Evolutionary conservation across 2,329 filamentous ascomycete genomes (phyloP), one percentile per base, ranked within the genome.

Genomic region (Zasmidium cellare): DNA sequence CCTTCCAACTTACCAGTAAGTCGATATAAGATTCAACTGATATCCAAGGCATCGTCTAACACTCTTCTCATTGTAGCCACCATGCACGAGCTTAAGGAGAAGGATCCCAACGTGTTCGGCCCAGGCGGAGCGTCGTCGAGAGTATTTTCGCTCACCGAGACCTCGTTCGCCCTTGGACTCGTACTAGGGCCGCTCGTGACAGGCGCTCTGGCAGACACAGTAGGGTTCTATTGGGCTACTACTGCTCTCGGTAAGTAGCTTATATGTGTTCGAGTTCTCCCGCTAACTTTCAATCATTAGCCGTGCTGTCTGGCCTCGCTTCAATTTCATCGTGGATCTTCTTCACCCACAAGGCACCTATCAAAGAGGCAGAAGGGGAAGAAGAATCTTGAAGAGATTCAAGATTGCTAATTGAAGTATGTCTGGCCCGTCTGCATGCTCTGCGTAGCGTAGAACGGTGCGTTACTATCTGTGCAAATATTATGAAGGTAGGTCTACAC

Each of bases 101-200:
- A 58, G 3, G 58, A 64, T 38, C 60, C 62, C 14, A 35, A 54
- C 9, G 20, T 64, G 14, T 64, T 64, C 28, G 62, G 62, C 12
- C 60, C 60, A 2, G 53, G 56, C 12, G 62, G 62, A 18, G 62
- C 57, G 7, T 59, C 55, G 23, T 57, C 55, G 20, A 45, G 60
- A 24, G 55, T 62, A 38, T 63, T 65, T 46, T 57, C 56, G 2
- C 25, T 65, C 22, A 65, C 62, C 7, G 62, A 65, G 44, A 57
- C 63, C 14, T 59, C 58, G 3, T 65, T 61, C 31, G 54, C 51
- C 12, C 41, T 41, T 20, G 62, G 62, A 1, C 50, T 65, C 19
- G 57, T 65, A 54, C 22, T 65, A 1, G 62, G 62, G 2, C 62
- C 62, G 3, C n/a, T 63, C 3, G 44, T 65, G 16, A 61, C 58